phyloP scores from a whole-genome alignment of 1,139 yeast species.

The Scheffersomyces cryptocercus region DNA sequence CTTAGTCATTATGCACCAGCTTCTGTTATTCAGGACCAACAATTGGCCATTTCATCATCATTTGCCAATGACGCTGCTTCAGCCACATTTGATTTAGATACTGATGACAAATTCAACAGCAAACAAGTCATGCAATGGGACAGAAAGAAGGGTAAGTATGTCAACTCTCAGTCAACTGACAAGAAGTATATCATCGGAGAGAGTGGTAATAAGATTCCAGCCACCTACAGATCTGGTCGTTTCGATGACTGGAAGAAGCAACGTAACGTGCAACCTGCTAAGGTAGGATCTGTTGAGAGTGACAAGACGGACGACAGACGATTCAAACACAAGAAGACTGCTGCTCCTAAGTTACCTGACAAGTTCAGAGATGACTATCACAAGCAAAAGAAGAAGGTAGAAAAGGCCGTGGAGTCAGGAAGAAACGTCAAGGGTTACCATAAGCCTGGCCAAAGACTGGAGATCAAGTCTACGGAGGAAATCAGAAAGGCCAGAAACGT shows the following conservation, averaged over 20 bases:
- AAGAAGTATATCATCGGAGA: conserved; percentile 92
- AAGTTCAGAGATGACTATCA: conserved; percentile 85
- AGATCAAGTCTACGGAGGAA: conserved; percentile 67
- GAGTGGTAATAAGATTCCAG: conserved; percentile 91
- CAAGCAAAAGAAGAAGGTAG: conserved; percentile 80
- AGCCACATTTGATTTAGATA: conserved; percentile 83
- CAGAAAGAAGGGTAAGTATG: conserved; percentile 86
- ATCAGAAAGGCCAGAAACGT: conserved; percentile 75
- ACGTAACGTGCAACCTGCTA: conserved; percentile 54
- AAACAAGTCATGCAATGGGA: conserved; percentile 89
- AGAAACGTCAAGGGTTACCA: conserved; percentile 69
- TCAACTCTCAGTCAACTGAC: conserved; percentile 78
- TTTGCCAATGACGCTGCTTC: conserved; percentile 82
- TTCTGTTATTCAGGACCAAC: conserved; percentile 80
- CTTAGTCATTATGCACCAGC: conserved; percentile 90
- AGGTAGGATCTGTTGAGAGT: conserved; percentile 56
- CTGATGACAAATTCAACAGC: conserved; percentile 71
- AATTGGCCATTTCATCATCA: conserved; percentile 58
- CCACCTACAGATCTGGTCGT: conserved; percentile 86
- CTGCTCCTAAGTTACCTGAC: conserved; percentile 89
- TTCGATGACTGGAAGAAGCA: conserved; percentile 88
- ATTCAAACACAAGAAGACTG: conserved; percentile 71
- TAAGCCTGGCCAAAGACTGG: conserved; percentile 53
- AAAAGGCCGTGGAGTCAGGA: conserved; percentile 79
- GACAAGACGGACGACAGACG: conserved; percentile 35